Evolutionary conservation across 495 filamentous ascomycete species (phyloP).

Genomic region (Penicillium angulare): DNA sequence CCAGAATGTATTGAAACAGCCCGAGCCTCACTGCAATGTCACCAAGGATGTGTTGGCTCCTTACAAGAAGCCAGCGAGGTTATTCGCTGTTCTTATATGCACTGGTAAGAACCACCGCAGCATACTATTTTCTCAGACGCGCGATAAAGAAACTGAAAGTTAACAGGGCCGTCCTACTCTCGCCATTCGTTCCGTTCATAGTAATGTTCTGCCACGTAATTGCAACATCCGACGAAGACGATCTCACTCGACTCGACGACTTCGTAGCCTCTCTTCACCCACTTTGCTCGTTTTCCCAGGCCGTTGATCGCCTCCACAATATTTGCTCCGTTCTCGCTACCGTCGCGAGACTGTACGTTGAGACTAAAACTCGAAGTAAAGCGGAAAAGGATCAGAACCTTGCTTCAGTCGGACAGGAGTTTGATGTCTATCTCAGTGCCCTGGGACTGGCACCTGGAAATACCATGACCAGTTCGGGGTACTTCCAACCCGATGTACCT

Average conservation of each 20-base stretch:
- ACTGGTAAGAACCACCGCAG: conserved; percentile 48
- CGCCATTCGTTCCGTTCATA: conserved; percentile 68
- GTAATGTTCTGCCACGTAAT: conserved; percentile 70
- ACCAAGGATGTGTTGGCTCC: conserved; percentile 49
- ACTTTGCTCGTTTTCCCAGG: conserved; percentile 50
- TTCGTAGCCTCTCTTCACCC: conserved; percentile 59
- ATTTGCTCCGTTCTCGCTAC: conserved; percentile 60
- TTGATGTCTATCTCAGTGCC: conserved; percentile 63
- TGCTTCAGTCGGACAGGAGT: conserved; percentile 54
- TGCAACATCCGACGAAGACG: conserved; percentile 40
- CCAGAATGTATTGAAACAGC: conserved; percentile 61
- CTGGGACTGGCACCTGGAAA: conserved; percentile 57
- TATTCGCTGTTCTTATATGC: conserved; percentile 56
- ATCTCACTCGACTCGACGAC: conserved; percentile 51
- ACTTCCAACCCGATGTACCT: conserved; percentile 11
- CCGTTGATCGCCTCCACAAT: conserved; percentile 56
- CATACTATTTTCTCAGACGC: not conserved
- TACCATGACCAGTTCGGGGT: conserved; percentile 4
- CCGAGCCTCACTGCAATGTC: conserved; percentile 50
- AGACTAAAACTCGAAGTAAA: conserved; percentile 53
- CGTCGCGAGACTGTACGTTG: conserved; percentile 61
- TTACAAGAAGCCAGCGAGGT: conserved; percentile 45
- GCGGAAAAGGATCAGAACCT: conserved; percentile 40
- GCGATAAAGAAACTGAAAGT: too few relatives aligned
- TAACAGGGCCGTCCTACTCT: conserved; percentile 60